Evolutionary conservation across 441 rosid genomes (phyloP), one percentile per base, ranked within the genome.

Genomic region (Biscutella laevigata): DNA sequence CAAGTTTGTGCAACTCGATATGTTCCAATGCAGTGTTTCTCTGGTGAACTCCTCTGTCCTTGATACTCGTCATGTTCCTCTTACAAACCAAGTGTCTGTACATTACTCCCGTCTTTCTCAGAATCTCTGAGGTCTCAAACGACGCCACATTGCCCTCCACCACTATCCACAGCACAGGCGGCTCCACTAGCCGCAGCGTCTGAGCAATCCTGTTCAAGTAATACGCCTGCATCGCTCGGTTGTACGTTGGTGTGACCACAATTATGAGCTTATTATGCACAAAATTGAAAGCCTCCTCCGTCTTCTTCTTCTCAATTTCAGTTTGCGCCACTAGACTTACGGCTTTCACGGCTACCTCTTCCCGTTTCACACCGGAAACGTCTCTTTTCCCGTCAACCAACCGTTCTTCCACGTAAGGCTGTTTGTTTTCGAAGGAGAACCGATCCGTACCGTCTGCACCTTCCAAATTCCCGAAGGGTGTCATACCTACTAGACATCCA

Each of bases 161-260:
- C 68, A 88, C 96, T 24, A 92, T 78, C 98, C 98, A 92, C 55
- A 92, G 61, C 36, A 92, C n/a, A 12, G 99, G 99, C 25, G 89
- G 81, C 51, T 70, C 73, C 59, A 86, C 90, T n/a, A 84, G 75
- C 71, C 86, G 77, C 74, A 88, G 59, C 24, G 79, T 76, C 53
- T 92, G 95, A 47, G 82, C 92, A 48, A 88, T 45, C 63, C 95
- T 78, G 66, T 71, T 82, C 62, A 92, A 60, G 55, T 72, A 84
- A 51, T 82, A 92, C 2, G 83, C 94, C 66, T 92, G 96, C 61
- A 75, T 44, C 38, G 82, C 95, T 25, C 98, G 73, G 48, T 81
- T 79, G 54, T 84, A 88, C 29, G 98, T 88, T 10, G 98, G 89
- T n/a, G 98, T 86, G 20, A 92, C 74, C 57, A 92, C 80, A 55